Percentiles rank a stretch among this genome's conserved stretches.
phyloP scores from a whole-genome alignment of 1,284 basidiomycete genomes.

The Apiotrichum mycotoxinovorans region DNA sequence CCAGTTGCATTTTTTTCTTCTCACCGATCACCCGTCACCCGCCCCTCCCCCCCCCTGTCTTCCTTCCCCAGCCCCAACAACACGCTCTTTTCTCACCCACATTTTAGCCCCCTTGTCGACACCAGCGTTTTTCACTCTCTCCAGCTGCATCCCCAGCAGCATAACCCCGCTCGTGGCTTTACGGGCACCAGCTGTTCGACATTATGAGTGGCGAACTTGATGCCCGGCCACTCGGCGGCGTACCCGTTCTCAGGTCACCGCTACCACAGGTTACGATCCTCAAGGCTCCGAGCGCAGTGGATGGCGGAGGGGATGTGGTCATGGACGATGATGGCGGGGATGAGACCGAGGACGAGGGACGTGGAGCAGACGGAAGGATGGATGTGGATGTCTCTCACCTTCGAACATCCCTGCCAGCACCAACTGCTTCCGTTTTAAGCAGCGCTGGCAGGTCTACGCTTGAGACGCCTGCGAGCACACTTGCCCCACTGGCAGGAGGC shows the following conservation, averaged over 20 bases:
- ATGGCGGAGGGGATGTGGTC: constrained; percentile 5
- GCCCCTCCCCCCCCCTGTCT: no score
- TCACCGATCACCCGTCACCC: no score
- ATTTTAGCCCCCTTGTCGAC: neutral
- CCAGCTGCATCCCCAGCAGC: neutral
- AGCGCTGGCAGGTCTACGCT: neutral
- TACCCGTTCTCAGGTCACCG: neutral
- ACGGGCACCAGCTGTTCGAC: constrained; percentile 1
- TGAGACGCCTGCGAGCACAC: neutral
- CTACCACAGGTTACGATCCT: neutral
- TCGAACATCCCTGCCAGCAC: neutral
- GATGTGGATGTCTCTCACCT: neutral
- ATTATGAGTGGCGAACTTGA: constrained; percentile 8
- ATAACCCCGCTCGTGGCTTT: neutral
- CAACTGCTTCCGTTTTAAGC: neutral
- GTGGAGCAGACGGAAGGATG: neutral
- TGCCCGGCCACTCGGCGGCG: neutral
- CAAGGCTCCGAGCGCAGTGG: neutral
- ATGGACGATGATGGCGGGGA: constrained; percentile 2
- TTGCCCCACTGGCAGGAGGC: neutral
- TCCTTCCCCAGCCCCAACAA: no score
- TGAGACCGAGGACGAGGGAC: constrained; percentile 5
- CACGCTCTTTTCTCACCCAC: neutral
- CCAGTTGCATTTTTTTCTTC: no score
- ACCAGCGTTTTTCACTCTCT: no score